A percentile compares a stretch with the other conserved stretches of the same genome.
These are phyloP conservation scores for Alternaria alternata DNA, from an alignment of 2,329 filamentous ascomycete species.

Conservation along the genomic window DNA sequence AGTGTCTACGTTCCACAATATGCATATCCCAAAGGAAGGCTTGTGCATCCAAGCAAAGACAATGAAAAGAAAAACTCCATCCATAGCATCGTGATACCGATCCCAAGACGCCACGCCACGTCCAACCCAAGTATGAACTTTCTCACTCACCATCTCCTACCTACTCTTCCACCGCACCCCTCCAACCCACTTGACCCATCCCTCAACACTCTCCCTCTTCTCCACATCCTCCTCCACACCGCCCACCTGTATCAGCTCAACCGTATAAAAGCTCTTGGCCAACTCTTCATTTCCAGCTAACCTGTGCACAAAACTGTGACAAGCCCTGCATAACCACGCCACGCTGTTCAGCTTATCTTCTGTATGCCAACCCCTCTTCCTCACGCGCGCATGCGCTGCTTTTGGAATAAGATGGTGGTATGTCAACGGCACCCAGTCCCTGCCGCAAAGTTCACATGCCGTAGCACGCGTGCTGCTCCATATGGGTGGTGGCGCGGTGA, in stretches of 20 bases:
- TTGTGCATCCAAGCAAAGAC: not conserved
- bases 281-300: conserved; percentile 80
- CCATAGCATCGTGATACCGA: not conserved
- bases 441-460: conserved; percentile 77
- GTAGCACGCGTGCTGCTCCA: conserved; percentile 65
- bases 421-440: conserved; percentile 77
- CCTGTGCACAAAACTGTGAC: conserved; percentile 82
- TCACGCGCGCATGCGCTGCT: conserved; percentile 75
- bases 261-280: conserved; percentile 74
- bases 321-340: conserved; percentile 85
- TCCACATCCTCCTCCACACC: conserved; percentile 72
- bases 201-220: conserved; percentile 73
- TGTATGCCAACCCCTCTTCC: conserved; percentile 81
- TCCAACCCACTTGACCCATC: conserved; percentile 76
- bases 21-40: not conserved
- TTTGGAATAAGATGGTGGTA: conserved; percentile 90
- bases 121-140: not conserved
- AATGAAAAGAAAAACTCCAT: not conserved
- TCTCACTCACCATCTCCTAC: conserved; percentile 30
- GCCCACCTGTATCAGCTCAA: conserved; percentile 73
- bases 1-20: not conserved
- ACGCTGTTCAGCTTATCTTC: conserved; percentile 79
- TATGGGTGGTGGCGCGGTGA: conserved; percentile 69
- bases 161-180: conserved; percentile 76
- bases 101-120: not conserved